phyloP scores from a whole-genome alignment of 495 filamentous ascomycete species.

The Sabuloglossum arenarium region DNA sequence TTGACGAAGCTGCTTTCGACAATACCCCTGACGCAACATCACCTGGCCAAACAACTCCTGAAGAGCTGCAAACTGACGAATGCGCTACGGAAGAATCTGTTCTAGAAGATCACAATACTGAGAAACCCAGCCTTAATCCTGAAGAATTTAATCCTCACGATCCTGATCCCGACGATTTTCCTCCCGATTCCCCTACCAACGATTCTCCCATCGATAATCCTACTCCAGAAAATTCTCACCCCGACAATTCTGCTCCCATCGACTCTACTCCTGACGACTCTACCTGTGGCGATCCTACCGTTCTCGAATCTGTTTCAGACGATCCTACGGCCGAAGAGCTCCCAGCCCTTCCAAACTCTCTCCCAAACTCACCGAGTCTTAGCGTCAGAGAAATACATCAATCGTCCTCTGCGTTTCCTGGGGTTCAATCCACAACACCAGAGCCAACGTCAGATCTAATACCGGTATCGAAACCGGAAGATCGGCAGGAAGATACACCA shows the following conservation, averaged over 20 bases:
- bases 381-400: not conserved
- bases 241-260: not conserved
- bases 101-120: not conserved
- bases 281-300: not conserved
- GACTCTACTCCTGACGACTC: too few relatives aligned
- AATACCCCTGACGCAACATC: not conserved
- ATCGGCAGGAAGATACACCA: not conserved
- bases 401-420: not conserved
- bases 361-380: not conserved
- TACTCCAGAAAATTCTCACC: not conserved
- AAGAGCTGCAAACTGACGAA: not conserved
- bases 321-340: not conserved
- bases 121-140: not conserved
- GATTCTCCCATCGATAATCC: not conserved
- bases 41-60: not conserved
- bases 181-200: not conserved
- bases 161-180: not conserved
- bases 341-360: not conserved
- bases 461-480: not conserved
- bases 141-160: not conserved
- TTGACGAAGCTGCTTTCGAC: not conserved
- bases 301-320: not conserved
- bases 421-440: not conserved
- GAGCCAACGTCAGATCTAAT: not conserved
- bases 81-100: not conserved